Conservation (phyloP, 805 yeast genomes). For the Candida morakotiae region DNA sequence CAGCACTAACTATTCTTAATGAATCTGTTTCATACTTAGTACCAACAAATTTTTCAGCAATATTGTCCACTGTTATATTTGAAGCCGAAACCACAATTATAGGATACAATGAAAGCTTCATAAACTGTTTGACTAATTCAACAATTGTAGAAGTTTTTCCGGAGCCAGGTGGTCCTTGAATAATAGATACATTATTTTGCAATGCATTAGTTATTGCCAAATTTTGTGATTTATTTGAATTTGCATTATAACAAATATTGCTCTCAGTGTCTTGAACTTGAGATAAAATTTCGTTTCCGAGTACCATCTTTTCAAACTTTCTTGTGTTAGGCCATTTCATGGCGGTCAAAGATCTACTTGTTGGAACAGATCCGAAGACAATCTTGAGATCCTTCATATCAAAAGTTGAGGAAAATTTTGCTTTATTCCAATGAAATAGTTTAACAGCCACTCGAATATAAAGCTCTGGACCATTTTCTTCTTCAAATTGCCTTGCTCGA, state of each 20-base stretch:
- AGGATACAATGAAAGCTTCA: conserved; percentile 53
- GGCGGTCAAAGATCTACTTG: conserved; percentile 58
- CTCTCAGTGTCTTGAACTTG: too few relatives aligned
- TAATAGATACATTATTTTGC: conserved; percentile 44
- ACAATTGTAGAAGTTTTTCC: conserved; percentile 42
- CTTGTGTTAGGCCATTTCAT: conserved; percentile 56
- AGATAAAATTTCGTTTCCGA: too few relatives aligned
- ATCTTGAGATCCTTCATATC: conserved; percentile 33
- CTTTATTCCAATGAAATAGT: conserved; percentile 53
- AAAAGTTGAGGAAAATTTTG: conserved; percentile 41
- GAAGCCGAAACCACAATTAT: conserved; percentile 72
- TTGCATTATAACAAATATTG: too few relatives aligned
- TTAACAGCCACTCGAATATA: not conserved
- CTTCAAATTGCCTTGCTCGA: not conserved
- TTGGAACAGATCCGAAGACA: conserved; percentile 59
- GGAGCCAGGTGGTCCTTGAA: conserved; percentile 66
- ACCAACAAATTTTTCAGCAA: conserved; percentile 60
- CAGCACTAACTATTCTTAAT: conserved; percentile 52
- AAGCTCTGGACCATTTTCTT: not conserved
- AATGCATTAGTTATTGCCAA: conserved; percentile 49
- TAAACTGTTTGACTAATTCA: conserved; percentile 46
- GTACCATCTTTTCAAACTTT: conserved; percentile 46
- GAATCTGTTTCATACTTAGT: conserved; percentile 44
- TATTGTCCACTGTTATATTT: conserved; percentile 69
- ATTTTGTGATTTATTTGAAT: conserved; percentile 55